These are phyloP conservation scores for Dactylellina parvicollis DNA, from an alignment of 2,329 filamentous ascomycete species.

Conservation along the genomic window DNA sequence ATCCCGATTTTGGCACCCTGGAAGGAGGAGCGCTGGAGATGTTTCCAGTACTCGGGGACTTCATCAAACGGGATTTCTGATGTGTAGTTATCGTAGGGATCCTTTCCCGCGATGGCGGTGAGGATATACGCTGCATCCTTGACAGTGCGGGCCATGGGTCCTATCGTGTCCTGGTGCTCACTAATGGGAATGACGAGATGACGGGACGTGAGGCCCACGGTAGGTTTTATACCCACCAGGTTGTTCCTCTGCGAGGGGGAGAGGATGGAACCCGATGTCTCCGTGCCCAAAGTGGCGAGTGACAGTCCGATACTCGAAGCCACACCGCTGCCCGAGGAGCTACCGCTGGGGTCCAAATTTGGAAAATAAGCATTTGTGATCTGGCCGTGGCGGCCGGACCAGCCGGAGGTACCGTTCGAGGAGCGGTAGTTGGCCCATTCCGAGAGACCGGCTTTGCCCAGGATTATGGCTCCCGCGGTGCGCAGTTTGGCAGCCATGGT, in stretches of 20 bases:
- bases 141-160: constrained; percentile 73
- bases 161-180: constrained; percentile 75
- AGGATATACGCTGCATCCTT: constrained; percentile 74
- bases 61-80: constrained; percentile 58
- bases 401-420: constrained; percentile 69
- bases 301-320: constrained; percentile 70
- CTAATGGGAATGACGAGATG: constrained; percentile 74
- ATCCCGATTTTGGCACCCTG: constrained; percentile 44
- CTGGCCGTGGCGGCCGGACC: constrained; percentile 73
- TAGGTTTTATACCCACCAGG: constrained; percentile 74
- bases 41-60: constrained; percentile 35
- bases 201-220: constrained; percentile 72
- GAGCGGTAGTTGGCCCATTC: constrained; percentile 74
- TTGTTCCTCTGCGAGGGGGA: constrained; percentile 68
- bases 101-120: constrained; percentile 74
- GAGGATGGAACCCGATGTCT: constrained; percentile 69
- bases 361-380: constrained; percentile 71
- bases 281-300: constrained; percentile 70
- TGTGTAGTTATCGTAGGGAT: constrained; percentile 74
- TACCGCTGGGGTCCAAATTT: constrained; percentile 71
- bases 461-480: constrained; percentile 70
- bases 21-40: constrained; percentile 30
- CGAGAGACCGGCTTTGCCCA: constrained; percentile 73
- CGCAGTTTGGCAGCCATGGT: constrained; percentile 70
- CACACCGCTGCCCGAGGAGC: constrained; percentile 72